Evolutionary conservation across 768 basidiomycete species (phyloP).

Genomic region (Sporobolomyces phaffii): DNA sequence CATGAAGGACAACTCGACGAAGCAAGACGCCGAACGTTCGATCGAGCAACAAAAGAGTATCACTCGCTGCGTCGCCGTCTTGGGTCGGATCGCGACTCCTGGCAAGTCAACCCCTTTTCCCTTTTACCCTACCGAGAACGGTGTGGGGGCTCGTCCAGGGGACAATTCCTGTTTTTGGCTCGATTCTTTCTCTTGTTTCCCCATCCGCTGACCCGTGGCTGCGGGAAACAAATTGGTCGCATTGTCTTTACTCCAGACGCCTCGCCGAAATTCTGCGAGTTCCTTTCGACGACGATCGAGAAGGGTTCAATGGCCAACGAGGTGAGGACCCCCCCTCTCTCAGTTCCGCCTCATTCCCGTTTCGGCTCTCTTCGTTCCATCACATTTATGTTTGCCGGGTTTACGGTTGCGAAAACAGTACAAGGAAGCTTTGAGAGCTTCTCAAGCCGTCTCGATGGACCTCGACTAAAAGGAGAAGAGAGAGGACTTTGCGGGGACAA

Average conservation of each 20-base stretch:
- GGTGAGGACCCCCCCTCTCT: neutral
- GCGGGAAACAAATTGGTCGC: neutral
- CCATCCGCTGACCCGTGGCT: neutral
- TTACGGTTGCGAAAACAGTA: slow-evolving; percentile 17
- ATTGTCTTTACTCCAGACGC: neutral
- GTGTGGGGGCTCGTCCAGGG: too few species aligned
- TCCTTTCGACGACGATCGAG: slow-evolving; percentile 8
- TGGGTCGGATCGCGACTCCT: slow-evolving; percentile 60
- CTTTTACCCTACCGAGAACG: too few species aligned
- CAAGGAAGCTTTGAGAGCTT: slow-evolving; percentile 18
- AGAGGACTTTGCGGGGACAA: too few species aligned
- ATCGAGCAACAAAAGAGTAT: slow-evolving; percentile 88
- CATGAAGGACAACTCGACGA: slow-evolving; percentile 84
- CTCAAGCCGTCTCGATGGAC: slow-evolving; percentile 31
- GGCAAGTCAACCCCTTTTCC: too few species aligned
- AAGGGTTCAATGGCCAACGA: slow-evolving; percentile 20
- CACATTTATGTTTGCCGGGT: too few species aligned
- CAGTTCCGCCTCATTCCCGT: too few species aligned
- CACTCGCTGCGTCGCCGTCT: slow-evolving; percentile 74
- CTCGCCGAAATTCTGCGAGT: slow-evolving; percentile 16
- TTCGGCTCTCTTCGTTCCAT: too few species aligned
- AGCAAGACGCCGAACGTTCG: slow-evolving; percentile 78
- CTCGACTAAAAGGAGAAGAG: slow-evolving; percentile 32
- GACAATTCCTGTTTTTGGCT: too few species aligned
- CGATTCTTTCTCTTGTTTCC: neutral